These are phyloP conservation scores for Gaultheria prostrata DNA, from an alignment of 148 eudicot species.

Conservation along the genomic window DNA sequence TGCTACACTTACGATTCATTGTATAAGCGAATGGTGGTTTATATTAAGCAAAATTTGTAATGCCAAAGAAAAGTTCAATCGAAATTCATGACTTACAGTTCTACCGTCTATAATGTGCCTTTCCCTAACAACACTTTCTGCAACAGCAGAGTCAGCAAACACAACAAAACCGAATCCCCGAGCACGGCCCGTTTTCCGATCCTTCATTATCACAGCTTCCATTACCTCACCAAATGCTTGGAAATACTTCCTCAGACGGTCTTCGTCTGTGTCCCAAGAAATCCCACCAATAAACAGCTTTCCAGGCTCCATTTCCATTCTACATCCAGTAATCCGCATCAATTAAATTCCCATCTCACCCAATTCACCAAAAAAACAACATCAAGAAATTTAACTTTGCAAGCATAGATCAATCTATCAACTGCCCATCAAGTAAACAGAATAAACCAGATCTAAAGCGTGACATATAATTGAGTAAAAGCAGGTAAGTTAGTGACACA, in stretches of 20 bases:
- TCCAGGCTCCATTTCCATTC: slow-evolving; percentile 85
- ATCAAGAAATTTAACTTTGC: neutral
- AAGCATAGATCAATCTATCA: neutral
- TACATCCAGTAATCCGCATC: slow-evolving; percentile 24
- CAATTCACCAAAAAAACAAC: too few species aligned
- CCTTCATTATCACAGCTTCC: slow-evolving; percentile 98
- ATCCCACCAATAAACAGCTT: slow-evolving; percentile 96
- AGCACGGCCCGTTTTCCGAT: slow-evolving; percentile 89
- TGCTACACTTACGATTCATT: neutral
- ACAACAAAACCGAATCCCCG: slow-evolving; percentile 96
- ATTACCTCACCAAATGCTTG: slow-evolving; percentile 79
- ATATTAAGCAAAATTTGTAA: neutral
- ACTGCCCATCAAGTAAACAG: neutral
- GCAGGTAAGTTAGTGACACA: slow-evolving; percentile 9
- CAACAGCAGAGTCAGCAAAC: slow-evolving; percentile 79
- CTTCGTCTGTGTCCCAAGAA: slow-evolving; percentile 98
- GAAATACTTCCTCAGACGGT: slow-evolving; percentile 79
- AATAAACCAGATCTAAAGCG: slow-evolving; percentile 23
- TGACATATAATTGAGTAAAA: slow-evolving; percentile 3
- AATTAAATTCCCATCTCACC: neutral
- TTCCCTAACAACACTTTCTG: slow-evolving; percentile 81
- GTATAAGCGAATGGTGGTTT: neutral
- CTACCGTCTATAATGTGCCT: slow-evolving; percentile 88
- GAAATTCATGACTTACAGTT: slow-evolving; percentile 49
- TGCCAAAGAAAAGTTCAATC: neutral